Evolutionary conservation across 768 basidiomycete genomes (phyloP), one percentile per base, ranked within the genome.

Genomic region (Russula olivacea): DNA sequence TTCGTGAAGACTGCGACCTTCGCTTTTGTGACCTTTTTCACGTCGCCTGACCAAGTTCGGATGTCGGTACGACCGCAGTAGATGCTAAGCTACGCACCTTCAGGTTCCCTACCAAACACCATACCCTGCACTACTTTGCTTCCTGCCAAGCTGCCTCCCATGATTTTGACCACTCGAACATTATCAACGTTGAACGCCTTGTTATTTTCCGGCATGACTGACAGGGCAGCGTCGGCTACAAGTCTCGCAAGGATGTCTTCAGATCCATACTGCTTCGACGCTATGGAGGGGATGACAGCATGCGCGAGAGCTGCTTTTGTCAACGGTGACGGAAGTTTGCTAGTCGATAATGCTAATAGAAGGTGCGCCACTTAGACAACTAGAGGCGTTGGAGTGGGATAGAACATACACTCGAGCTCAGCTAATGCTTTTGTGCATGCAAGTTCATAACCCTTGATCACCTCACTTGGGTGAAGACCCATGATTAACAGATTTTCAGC

Each of bases 161-260:
- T 88, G 65, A 99, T 98, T 77, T 98, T 99, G 70, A 99, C 97
- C 28, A 99, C 96, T 11, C 97, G 86, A 0, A 99, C 91, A 69
- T 94, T 95, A 75, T 99, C 97, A 32, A 98, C 94, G 75, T 97
- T 98, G 83, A 98, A 99, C 74, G 92, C 87, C 72, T 88, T 88
- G 9, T 85, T 84, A 72, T 91, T 91, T 1, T 80, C 72, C 4
- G 93, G 92, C 94, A 98, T 97, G 68, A 98, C 88, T 2, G 87
- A 83, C 28, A 98, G 76, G 0, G 93, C 91, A 1, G 97, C 97
- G 70, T 98, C 95, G 10, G 96, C 90, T 5, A 98, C 95, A 10
- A 98, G 83, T 2, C 79, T 73, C 2, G 94, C 80, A 0, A 98
- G 82, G 47, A 80, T 78, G 59, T 93, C 89, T 76, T 98, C 96